Evolutionary conservation across 108 stramenopile species (phyloP).

Genomic region (Bacterosira constricta): DNA sequence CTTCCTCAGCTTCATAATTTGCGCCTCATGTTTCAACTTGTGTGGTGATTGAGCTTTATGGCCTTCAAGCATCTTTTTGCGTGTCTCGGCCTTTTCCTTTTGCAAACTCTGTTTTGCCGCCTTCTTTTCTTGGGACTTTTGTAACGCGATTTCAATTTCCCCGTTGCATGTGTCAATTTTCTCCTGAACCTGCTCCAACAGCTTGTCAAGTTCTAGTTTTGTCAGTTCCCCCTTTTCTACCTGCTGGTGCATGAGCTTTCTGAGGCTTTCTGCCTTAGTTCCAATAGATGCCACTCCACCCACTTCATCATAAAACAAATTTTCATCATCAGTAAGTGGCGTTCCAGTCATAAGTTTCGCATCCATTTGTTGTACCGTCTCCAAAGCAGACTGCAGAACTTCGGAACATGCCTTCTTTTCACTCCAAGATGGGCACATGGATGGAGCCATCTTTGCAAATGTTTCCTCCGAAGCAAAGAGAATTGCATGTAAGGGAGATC

Average conservation of each 20-base stretch:
- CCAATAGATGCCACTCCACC: constrained; percentile 42
- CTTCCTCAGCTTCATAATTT: constrained; percentile 53
- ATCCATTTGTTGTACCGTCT: constrained; percentile 61
- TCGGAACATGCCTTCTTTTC: constrained; percentile 78
- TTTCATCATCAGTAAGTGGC: constrained; percentile 66
- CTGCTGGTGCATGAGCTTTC: constrained; percentile 64
- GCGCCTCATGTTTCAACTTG: constrained; percentile 53
- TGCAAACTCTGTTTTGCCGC: constrained; percentile 43
- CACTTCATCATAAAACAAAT: constrained; percentile 76
- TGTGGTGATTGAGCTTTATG: constrained; percentile 42
- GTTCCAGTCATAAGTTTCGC: constrained; percentile 72
- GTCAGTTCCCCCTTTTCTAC: constrained; percentile 69
- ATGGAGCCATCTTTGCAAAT: constrained; percentile 65
- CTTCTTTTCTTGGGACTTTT: constrained; percentile 44
- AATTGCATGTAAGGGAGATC: constrained; percentile 68
- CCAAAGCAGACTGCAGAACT: constrained; percentile 47
- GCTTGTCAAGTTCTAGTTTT: constrained; percentile 39
- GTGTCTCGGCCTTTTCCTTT: constrained; percentile 50
- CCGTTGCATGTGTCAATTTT: constrained; percentile 47
- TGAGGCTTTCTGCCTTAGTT: constrained; percentile 53
- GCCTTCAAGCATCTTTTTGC: constrained; percentile 52
- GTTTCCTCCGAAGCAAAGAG: constrained; percentile 63
- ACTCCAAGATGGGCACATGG: constrained; percentile 79
- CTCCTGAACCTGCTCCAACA: constrained; percentile 67
- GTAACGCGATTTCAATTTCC: constrained; percentile 58